phyloP scores from a whole-genome alignment of 495 filamentous ascomycete genomes.

The Penicillium bovifimosum region DNA sequence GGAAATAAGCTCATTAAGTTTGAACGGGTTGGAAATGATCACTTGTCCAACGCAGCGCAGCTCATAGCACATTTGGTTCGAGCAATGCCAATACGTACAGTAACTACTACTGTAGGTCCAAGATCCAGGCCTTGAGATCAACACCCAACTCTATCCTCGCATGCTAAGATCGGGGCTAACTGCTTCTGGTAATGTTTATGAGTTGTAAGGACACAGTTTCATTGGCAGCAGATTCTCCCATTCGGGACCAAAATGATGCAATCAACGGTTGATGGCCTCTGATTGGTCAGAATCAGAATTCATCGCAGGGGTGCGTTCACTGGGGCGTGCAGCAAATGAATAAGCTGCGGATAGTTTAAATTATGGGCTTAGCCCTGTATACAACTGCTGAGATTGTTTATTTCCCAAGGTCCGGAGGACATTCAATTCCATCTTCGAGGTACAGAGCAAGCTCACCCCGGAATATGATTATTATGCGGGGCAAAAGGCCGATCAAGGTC shows the following conservation, averaged over 20 bases:
- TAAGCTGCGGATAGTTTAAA: background rate
- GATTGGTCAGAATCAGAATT: conserved; percentile 2
- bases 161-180: background rate
- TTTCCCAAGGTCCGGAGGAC: background rate
- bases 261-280: background rate
- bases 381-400: background rate
- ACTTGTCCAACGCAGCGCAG: no score
- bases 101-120: no score
- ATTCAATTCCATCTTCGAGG: background rate
- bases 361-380: background rate
- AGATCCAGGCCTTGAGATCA: background rate
- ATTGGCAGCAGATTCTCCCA: conserved; percentile 9
- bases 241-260: conserved; percentile 3
- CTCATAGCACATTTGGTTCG: background rate
- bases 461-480: background rate
- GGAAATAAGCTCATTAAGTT: background rate
- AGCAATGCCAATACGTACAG: no score
- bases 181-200: background rate
- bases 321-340: background rate
- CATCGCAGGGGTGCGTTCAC: background rate
- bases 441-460: background rate
- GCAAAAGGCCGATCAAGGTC: background rate
- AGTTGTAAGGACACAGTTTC: background rate
- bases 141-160: background rate
- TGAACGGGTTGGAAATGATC: background rate